Evolutionary conservation across 768 basidiomycete species (phyloP), one percentile per base, ranked within the genome.

Genomic region (Mycena floridula): DNA sequence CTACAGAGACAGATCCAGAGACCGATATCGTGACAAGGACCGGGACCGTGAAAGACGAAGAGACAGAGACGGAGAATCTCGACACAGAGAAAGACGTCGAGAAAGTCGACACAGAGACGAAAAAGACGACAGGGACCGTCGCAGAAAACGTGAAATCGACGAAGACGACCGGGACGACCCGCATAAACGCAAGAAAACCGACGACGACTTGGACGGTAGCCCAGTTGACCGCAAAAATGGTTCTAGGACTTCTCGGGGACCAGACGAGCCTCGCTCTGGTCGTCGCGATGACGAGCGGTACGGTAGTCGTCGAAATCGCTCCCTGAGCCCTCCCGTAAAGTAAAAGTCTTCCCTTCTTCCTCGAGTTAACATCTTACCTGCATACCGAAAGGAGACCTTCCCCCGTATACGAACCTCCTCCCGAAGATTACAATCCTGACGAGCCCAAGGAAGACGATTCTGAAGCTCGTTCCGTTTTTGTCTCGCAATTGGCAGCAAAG

Each of bases 381-480:
- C 24, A 27, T 44, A 39, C 35, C n/a, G n/a, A n/a, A 48, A 89
- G 86, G 54, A 79, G 88, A 44, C 72, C 74, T 26, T 86, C 88
- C 15, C 85, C 87, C 18, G 71, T 73, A 23, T 86, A 89, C 53
- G 85, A 86, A 35, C 70, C 74, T 16, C 75, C 77, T 22, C 65
- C 66, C 23, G 76, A 82, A 26, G 89, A 90, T 18, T 85, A 82
- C 60, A 86, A 85, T 52, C 82, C 84, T 24, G 90, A 95, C 54
- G 92, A 97, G 52, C 85, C 86, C 6, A 86, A 85, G 57, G 90
- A 93, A 64, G 92, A 97, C 61, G 95, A 98, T 60, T 93, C 91
- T 45, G 96, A 98, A 81, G 86, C 90, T 59, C 87, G 96, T 65
- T 97, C 96, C 56, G 91, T 97, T 54, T 98, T 98, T 68, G 92